Conservation (phyloP, 2,329 filamentous ascomycete species). For the Aspergillus puulaauensis region DNA sequence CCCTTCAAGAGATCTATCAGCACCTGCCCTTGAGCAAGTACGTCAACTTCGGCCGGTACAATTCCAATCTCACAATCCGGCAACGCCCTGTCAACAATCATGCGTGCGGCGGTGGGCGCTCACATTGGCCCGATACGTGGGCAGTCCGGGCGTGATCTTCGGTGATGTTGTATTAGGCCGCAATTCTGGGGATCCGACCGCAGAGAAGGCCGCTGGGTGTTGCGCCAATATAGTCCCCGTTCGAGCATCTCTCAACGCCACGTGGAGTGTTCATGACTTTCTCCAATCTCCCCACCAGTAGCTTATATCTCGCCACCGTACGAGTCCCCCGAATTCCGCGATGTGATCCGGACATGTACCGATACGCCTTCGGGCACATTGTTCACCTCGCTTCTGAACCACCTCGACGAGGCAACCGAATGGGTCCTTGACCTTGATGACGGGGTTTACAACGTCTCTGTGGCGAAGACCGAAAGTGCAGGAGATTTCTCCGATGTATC, state of each 20-base stretch:
- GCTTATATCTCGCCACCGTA: background rate
- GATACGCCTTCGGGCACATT: background rate
- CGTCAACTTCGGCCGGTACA: background rate
- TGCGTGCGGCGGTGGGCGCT: conserved; percentile 7
- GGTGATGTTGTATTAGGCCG: conserved; percentile 12
- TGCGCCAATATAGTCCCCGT: conserved; percentile 12
- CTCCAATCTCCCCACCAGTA: conserved; percentile 8
- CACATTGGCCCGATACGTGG: background rate
- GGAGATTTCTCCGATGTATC: conserved; percentile 2
- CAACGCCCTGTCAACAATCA: conserved; percentile 6
- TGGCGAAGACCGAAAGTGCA: conserved; percentile 2
- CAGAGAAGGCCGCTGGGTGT: conserved; percentile 5
- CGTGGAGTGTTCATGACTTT: conserved; percentile 4
- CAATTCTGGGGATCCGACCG: conserved; percentile 1
- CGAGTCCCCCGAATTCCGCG: conserved; percentile 1
- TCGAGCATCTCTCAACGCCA: background rate
- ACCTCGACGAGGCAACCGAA: conserved; percentile 14
- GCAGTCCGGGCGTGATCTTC: conserved; percentile 6
- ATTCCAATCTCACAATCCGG: background rate
- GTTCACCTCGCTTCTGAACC: conserved; percentile 9
- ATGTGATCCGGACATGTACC: conserved; percentile 5
- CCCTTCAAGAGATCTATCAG: conserved; percentile 1
- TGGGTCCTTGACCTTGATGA: conserved; percentile 14
- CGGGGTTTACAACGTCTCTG: conserved; percentile 6
- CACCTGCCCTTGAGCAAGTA: background rate